phyloP scores from a whole-genome alignment of 1,139 yeast species.

The Magnusiomyces ingens region DNA sequence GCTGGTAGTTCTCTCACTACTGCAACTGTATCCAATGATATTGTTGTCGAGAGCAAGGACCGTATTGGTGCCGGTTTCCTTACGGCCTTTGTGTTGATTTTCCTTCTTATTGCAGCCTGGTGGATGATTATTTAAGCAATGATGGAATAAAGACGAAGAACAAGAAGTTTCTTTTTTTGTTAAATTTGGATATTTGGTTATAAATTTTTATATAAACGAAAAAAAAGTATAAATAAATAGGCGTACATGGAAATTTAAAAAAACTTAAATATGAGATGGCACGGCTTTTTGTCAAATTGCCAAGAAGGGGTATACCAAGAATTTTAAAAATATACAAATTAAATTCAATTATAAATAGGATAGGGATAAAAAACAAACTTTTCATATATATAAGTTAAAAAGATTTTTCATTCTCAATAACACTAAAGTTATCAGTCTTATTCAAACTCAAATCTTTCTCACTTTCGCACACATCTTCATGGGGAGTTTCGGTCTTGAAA shows the following conservation, averaged over 20 bases:
- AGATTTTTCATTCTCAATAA: too few relatives aligned
- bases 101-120: constrained; percentile 56
- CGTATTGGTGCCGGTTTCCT: constrained; percentile 83
- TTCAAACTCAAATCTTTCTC: too few relatives aligned
- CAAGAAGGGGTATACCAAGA: too few relatives aligned
- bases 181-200: too few relatives aligned
- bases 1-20: constrained; percentile 27
- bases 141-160: too few relatives aligned
- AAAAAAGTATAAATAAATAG: not conserved
- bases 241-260: not conserved
- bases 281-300: too few relatives aligned
- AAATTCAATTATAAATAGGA: too few relatives aligned
- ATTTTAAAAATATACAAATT: too few relatives aligned
- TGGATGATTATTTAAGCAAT: constrained; percentile 53
- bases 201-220: not conserved
- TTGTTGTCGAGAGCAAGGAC: constrained; percentile 41
- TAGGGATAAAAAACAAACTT: too few relatives aligned
- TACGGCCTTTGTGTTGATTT: constrained; percentile 62
- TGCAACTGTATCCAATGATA: constrained; percentile 8
- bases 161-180: not conserved
- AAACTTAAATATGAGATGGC: not conserved
- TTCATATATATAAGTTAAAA: too few relatives aligned
- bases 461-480: too few relatives aligned
- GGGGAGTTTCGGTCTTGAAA: not conserved
- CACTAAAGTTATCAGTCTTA: too few relatives aligned